A percentile compares a stretch with the other conserved stretches of the same genome.
phyloP scores from a whole-genome alignment of 1,284 basidiomycete species.

The Thecaphora thlaspeos region DNA sequence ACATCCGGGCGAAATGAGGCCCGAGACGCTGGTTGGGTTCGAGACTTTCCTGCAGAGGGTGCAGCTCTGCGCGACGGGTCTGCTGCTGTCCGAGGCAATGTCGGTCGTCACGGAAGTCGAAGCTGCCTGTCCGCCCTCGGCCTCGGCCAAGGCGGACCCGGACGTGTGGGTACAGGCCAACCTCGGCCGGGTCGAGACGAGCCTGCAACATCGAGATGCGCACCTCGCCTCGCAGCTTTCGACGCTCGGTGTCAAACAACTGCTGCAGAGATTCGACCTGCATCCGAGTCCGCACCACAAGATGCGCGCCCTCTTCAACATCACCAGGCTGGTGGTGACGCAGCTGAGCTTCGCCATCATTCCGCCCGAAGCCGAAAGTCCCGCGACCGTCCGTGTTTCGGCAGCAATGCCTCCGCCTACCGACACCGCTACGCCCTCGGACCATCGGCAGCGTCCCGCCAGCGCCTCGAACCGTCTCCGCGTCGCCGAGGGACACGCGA shows the following conservation, averaged over 20 bases:
- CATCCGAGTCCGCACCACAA: constrained; percentile 1
- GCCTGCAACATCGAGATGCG: neutral
- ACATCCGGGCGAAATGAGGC: neutral
- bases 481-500: too few relatives aligned
- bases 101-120: neutral
- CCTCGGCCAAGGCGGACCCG: too few relatives aligned
- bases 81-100: neutral
- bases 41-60: neutral
- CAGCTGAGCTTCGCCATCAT: neutral
- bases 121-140: too few relatives aligned
- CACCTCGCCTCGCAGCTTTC: neutral
- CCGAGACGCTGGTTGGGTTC: neutral
- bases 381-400: too few relatives aligned
- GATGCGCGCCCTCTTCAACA: neutral
- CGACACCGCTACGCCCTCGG: too few relatives aligned
- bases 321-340: neutral
- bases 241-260: neutral
- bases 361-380: too few relatives aligned
- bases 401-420: too few relatives aligned
- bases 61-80: neutral
- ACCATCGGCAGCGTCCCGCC: too few relatives aligned
- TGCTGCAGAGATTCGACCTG: neutral
- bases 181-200: too few relatives aligned
- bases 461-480: too few relatives aligned
- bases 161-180: too few relatives aligned